Conservation (phyloP, 495 filamentous ascomycete species). For the Trichocladium antarcticum region DNA sequence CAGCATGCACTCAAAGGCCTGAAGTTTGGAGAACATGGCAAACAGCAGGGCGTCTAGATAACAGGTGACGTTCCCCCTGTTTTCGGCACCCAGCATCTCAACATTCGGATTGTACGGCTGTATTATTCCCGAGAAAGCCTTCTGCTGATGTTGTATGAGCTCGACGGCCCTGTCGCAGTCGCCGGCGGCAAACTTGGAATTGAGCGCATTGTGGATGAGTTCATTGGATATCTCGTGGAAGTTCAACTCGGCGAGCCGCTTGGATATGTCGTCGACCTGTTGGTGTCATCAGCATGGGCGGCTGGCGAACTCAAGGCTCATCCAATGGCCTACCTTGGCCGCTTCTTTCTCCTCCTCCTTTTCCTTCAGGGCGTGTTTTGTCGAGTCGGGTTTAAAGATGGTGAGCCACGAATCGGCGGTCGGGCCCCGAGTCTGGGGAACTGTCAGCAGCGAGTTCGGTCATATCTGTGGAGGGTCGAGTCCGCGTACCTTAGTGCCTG, state of each 20-base stretch:
- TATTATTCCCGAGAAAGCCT: slow-evolving; percentile 72
- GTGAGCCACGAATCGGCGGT: slow-evolving; percentile 37
- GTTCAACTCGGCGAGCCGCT: slow-evolving; percentile 41
- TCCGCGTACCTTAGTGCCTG: slow-evolving; percentile 39
- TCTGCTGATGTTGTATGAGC: slow-evolving; percentile 61
- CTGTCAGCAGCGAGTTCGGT: slow-evolving; percentile 15
- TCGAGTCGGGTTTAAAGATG: slow-evolving; percentile 46
- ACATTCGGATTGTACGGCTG: slow-evolving; percentile 55
- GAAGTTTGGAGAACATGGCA: slow-evolving; percentile 86
- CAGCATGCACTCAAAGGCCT: slow-evolving; percentile 84
- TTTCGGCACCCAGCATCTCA: slow-evolving; percentile 75
- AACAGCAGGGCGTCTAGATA: slow-evolving; percentile 89
- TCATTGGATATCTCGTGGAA: slow-evolving; percentile 45
- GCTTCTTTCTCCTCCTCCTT: slow-evolving; percentile 41
- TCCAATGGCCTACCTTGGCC: slow-evolving; percentile 25
- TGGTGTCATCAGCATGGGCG: background rate
- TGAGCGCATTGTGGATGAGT: slow-evolving; percentile 62
- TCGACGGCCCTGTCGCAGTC: slow-evolving; percentile 66
- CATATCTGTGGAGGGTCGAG: slow-evolving; percentile 7
- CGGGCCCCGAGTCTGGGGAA: slow-evolving; percentile 28
- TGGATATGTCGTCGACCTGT: slow-evolving; percentile 47
- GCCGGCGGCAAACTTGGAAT: slow-evolving; percentile 50
- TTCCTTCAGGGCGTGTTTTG: slow-evolving; percentile 43
- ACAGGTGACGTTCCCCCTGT: slow-evolving; percentile 76
- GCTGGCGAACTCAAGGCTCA: too few species aligned